These are phyloP conservation scores for Aureobasidium sp. DNA, from an alignment of 2,329 filamentous ascomycete genomes.

Conservation along the genomic window DNA sequence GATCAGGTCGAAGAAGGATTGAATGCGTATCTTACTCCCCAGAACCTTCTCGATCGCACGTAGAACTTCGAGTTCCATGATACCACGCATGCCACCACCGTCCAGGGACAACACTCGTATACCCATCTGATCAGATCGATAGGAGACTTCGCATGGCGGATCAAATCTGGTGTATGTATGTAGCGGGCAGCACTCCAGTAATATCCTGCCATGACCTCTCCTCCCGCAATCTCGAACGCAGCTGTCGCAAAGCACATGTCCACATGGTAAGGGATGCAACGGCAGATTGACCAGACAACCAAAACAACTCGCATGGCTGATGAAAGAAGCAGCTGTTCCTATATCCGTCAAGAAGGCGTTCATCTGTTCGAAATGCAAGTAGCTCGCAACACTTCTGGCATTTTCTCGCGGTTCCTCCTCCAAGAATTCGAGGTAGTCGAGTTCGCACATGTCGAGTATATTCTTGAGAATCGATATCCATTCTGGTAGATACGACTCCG, in stretches of 20 bases:
- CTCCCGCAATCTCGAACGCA: conserved; percentile 31
- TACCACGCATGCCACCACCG: conserved; percentile 40
- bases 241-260: conserved; percentile 38
- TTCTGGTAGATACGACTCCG: neutral
- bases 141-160: conserved; percentile 20
- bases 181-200: conserved; percentile 29
- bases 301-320: conserved; percentile 40
- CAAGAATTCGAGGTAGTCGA: neutral
- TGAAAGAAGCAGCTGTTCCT: conserved; percentile 23
- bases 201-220: conserved; percentile 21
- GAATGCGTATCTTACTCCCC: conserved; percentile 33
- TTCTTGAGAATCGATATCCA: neutral
- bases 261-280: conserved; percentile 38
- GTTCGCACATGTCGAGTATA: neutral
- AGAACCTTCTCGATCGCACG: conserved; percentile 33
- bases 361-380: neutral
- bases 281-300: conserved; percentile 38
- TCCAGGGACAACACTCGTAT: conserved; percentile 35
- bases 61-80: conserved; percentile 39
- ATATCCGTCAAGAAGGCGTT: neutral
- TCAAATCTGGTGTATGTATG: conserved; percentile 17
- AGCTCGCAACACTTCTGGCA: neutral
- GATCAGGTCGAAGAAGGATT: conserved; percentile 43
- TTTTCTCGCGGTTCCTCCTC: neutral
- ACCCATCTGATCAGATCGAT: conserved; percentile 31